phyloP scores from a whole-genome alignment of 2,329 filamentous ascomycete genomes.

The Aspergillus brunneoviolaceus region DNA sequence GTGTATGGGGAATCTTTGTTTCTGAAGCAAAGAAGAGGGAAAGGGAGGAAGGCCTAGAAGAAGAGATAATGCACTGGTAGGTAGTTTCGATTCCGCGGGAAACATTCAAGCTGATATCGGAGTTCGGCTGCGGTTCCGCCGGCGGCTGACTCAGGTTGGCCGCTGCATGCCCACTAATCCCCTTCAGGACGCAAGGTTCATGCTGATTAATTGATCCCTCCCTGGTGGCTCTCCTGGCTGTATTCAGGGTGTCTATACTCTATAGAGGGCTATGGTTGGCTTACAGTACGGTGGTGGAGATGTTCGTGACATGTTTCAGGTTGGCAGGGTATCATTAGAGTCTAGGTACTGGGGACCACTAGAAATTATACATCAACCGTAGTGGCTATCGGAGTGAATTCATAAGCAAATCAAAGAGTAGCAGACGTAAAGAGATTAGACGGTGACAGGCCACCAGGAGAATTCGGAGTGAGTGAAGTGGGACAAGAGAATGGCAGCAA shows the following conservation, averaged over 20 bases:
- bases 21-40: neutral
- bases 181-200: neutral
- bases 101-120: slow-evolving; percentile 18
- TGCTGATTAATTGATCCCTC: neutral
- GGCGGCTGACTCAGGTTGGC: neutral
- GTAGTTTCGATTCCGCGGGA: slow-evolving; percentile 30
- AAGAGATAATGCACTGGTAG: neutral
- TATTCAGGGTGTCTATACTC: neutral
- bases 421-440: neutral
- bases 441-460: slow-evolving; percentile 2
- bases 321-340: slow-evolving; percentile 13
- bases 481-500: slow-evolving; percentile 7
- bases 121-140: slow-evolving; percentile 6
- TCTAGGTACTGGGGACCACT: neutral
- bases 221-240: neutral
- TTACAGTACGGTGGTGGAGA: neutral
- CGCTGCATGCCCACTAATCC: neutral
- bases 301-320: neutral
- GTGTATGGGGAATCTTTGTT: neutral
- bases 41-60: neutral
- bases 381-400: slow-evolving; percentile 2
- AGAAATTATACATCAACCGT: slow-evolving; percentile 20
- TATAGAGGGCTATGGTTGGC: neutral
- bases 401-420: neutral
- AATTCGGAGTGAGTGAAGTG: neutral